A percentile compares a stretch with the other conserved stretches of the same genome.
phyloP scores from a whole-genome alignment of 2,329 filamentous ascomycete species.

The Simplicillium sp. region DNA sequence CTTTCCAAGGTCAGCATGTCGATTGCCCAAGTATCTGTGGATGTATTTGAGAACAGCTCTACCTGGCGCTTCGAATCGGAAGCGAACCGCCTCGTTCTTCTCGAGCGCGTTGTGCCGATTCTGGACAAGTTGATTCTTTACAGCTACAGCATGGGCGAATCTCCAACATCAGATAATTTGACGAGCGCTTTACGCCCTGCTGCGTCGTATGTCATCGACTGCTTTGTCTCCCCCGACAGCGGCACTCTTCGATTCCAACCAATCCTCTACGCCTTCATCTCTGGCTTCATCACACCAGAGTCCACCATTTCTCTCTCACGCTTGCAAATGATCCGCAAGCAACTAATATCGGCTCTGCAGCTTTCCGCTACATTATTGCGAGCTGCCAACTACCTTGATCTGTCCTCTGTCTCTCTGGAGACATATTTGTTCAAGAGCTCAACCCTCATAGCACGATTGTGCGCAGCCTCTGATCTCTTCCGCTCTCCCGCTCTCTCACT shows the following conservation, averaged over 20 bases:
- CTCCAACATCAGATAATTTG: slow-evolving; percentile 30
- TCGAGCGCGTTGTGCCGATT: slow-evolving; percentile 56
- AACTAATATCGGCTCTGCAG: slow-evolving; percentile 53
- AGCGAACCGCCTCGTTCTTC: slow-evolving; percentile 59
- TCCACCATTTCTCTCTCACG: slow-evolving; percentile 53
- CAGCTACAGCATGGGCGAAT: slow-evolving; percentile 66
- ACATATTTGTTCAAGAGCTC: slow-evolving; percentile 73
- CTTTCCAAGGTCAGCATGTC: slow-evolving; percentile 62
- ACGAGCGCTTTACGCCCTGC: slow-evolving; percentile 60
- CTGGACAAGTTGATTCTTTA: slow-evolving; percentile 65
- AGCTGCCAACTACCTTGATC: slow-evolving; percentile 54
- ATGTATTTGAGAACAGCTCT: slow-evolving; percentile 75
- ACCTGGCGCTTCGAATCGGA: slow-evolving; percentile 74
- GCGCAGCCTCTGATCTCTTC: slow-evolving; percentile 59
- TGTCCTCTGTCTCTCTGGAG: slow-evolving; percentile 58
- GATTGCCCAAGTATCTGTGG: slow-evolving; percentile 66
- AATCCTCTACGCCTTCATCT: slow-evolving; percentile 59
- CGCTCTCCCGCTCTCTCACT: slow-evolving; percentile 57
- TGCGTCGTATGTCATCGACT: slow-evolving; percentile 66
- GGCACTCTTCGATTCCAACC: slow-evolving; percentile 69
- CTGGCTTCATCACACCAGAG: slow-evolving; percentile 34
- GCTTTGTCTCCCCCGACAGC: slow-evolving; percentile 62
- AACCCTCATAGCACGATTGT: slow-evolving; percentile 67
- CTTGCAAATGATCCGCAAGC: slow-evolving; percentile 44
- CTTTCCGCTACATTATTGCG: slow-evolving; percentile 64